These are phyloP conservation scores for Neostapfia colusana DNA, from an alignment of 176 grass and related monocot genomes.

Conservation along the genomic window DNA sequence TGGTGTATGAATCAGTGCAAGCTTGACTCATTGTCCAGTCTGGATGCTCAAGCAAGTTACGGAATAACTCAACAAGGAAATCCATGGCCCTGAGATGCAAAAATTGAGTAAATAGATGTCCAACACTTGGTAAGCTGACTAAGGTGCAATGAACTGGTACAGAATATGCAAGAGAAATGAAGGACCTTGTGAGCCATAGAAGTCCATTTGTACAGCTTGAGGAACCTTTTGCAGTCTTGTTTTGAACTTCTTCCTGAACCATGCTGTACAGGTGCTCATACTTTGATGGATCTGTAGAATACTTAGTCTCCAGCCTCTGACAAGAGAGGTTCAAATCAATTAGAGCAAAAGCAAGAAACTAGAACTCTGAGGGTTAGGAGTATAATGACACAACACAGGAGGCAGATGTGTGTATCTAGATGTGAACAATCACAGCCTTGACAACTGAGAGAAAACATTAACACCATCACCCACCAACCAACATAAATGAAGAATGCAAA, in stretches of 20 bases:
- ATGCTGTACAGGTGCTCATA: conserved; percentile 82
- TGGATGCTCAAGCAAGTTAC: conserved; percentile 77
- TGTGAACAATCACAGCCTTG: background rate
- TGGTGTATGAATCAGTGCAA: conserved; percentile 87
- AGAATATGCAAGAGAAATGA: conserved; percentile 18
- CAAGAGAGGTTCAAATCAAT: conserved; percentile 14
- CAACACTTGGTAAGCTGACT: background rate
- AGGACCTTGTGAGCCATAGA: conserved; percentile 95
- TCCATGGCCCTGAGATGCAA: conserved; percentile 77
- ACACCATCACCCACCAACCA: background rate
- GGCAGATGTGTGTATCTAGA: background rate
- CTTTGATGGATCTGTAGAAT: conserved; percentile 68
- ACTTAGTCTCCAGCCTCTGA: conserved; percentile 91
- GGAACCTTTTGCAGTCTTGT: conserved; percentile 79
- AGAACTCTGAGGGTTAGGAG: conserved; percentile 1
- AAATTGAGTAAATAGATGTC: conserved; percentile 12
- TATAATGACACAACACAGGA: background rate
- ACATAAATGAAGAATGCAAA: background rate
- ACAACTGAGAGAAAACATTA: background rate
- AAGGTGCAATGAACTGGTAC: background rate
- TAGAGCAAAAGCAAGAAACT: background rate
- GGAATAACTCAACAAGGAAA: conserved; percentile 89
- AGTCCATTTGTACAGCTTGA: conserved; percentile 97
- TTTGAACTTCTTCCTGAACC: conserved; percentile 86
- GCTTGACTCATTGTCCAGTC: conserved; percentile 89